Percentiles rank a stretch among this genome's conserved stretches.
Evolutionary conservation across 495 filamentous ascomycete species (phyloP).

Genomic region (Achaetomiella virescens): DNA sequence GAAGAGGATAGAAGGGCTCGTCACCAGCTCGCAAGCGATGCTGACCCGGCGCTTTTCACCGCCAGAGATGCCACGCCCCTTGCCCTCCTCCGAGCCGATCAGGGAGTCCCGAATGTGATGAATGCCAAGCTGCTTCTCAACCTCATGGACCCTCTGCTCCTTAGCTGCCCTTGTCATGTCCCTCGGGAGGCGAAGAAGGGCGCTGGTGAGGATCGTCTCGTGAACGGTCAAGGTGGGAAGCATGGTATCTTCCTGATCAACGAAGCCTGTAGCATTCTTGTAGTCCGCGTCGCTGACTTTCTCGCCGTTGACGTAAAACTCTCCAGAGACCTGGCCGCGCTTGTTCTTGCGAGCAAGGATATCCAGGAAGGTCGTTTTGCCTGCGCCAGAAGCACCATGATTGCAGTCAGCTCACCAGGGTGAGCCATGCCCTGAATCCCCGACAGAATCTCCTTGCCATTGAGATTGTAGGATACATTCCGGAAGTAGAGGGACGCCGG

Average conservation of each 20-base stretch:
- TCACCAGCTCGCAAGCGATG: constrained; percentile 96
- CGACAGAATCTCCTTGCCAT: constrained; percentile 78
- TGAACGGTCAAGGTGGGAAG: constrained; percentile 94
- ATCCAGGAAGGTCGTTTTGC: constrained; percentile 96
- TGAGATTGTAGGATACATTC: constrained; percentile 78
- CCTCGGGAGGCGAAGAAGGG: constrained; percentile 77
- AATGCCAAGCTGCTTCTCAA: constrained; percentile 92
- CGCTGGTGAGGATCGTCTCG: constrained; percentile 93
- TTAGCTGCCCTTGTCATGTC: constrained; percentile 86
- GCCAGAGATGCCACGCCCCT: constrained; percentile 89
- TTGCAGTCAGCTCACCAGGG: constrained; percentile 87
- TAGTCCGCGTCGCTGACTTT: constrained; percentile 80
- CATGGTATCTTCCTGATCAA: constrained; percentile 98
- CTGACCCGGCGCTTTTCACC: constrained; percentile 94
- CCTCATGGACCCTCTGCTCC: constrained; percentile 82
- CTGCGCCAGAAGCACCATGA: constrained; percentile 97
- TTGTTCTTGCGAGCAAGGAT: constrained; percentile 98
- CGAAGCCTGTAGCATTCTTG: constrained; percentile 87
- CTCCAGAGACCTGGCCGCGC: constrained; percentile 66
- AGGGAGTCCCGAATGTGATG: constrained; percentile 84
- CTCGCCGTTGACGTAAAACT: constrained; percentile 93
- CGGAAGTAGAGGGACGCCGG: constrained; percentile 85
- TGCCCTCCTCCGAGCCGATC: constrained; percentile 96
- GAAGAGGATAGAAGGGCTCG: constrained; percentile 94
- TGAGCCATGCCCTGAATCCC: constrained; percentile 77